Base-by-base conservation (phyloP, 176 grass and related monocot species). In the Carex cristatella region DNA sequence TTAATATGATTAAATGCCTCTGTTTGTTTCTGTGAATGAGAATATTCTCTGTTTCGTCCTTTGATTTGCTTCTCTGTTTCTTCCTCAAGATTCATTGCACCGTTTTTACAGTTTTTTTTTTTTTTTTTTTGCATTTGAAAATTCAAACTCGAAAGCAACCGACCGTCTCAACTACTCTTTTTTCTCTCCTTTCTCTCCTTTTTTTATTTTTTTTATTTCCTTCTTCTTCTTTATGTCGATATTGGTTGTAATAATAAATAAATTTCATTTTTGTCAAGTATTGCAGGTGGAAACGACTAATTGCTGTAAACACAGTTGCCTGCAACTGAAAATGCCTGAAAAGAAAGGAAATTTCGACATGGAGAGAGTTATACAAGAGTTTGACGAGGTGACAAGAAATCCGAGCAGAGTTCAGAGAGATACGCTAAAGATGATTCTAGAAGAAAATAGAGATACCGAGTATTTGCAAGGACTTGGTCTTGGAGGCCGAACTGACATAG, bases 311-410 rank as follows among this genome's bases (percentile, higher is more conserved):
- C 49, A 57, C 27, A 55, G 23, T 55, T 2, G 0, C 53, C 28
- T 78, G 61, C 9, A 59, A 8, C 1, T 79, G 77, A 83, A 58
- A 84, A 89, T 91, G 87, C 40, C 65, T 81, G 87, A 88, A 89
- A 92, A 89, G 82, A 93, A 91, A 84, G 27, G 19, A 31, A 84
- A 57, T 19, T 82, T 77, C 71, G 80, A 84, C 71, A 86, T 85
- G 7, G 92, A 92, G 77, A 57, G 28, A 42, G 90, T 92, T 88
- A 91, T 97, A 61, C 83, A 86, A 15, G 92, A 94, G 86, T 97
- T 97, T 58, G 90, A 97, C 40, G 57, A 37, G 14, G 64, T 94
- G 27, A 91, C 94, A n/a, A 85, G 80, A 31, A 85, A 94, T 75
- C 92, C 94, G 14, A 74, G 69, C 10, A 58, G 7, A 81, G 92